A percentile compares a stretch with the other conserved stretches of the same genome.
Evolutionary conservation across 352 stramenopile genomes (phyloP).

Genomic region (Phytophthora chlamydospora): DNA sequence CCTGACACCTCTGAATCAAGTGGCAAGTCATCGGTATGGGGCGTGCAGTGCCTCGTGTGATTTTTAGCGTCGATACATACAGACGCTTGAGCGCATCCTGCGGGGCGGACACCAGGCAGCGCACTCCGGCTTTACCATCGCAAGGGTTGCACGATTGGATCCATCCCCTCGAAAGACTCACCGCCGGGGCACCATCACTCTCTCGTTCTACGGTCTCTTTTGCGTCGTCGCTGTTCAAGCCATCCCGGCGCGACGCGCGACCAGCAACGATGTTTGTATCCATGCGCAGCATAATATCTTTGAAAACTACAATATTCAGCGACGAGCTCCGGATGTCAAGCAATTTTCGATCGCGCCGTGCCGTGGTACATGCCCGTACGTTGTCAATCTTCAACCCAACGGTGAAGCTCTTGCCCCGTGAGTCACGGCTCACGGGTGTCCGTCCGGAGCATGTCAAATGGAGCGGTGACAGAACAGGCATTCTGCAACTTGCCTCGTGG

Average conservation of each 20-base stretch:
- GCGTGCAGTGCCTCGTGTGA: background rate
- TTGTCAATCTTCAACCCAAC: slow-evolving; percentile 26
- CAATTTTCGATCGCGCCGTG: slow-evolving; percentile 8
- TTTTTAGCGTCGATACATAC: background rate
- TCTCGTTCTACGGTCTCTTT: slow-evolving; percentile 1
- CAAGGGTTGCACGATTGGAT: slow-evolving; percentile 1
- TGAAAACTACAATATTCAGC: slow-evolving; percentile 24
- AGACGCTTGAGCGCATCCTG: slow-evolving; percentile 5
- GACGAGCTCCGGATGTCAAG: slow-evolving; percentile 1
- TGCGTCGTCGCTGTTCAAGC: background rate
- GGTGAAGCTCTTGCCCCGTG: background rate
- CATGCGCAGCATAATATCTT: slow-evolving; percentile 23
- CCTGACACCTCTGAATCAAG: background rate
- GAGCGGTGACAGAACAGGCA: slow-evolving; percentile 10
- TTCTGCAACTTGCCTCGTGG: slow-evolving; percentile 27
- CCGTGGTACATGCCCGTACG: background rate
- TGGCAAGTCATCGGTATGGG: background rate
- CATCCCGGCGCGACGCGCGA: slow-evolving; percentile 6
- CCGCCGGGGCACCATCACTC: slow-evolving; percentile 16
- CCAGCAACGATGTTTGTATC: slow-evolving; percentile 15
- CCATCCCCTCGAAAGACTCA: background rate
- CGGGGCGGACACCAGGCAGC: slow-evolving; percentile 3
- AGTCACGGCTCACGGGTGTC: too few species aligned
- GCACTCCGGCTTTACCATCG: slow-evolving; percentile 7
- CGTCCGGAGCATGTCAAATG: slow-evolving; percentile 11